Base-by-base conservation (phyloP, 805 yeast genomes). In the Pichia cabralensis region DNA sequence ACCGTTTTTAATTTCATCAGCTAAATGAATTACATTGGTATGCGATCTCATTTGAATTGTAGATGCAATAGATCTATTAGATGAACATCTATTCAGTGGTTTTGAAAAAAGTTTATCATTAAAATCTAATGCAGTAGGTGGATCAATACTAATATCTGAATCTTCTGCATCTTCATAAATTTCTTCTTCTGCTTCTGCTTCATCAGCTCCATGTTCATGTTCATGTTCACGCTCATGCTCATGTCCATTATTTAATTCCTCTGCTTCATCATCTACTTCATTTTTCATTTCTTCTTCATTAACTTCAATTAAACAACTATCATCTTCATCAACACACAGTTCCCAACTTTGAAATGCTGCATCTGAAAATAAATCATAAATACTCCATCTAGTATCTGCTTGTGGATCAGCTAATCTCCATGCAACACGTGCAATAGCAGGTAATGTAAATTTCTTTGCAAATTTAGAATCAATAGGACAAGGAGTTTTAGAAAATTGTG, bases 371-470 rank as follows among this genome's bases (percentile, higher is more conserved):
- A 82, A 58, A 23, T 67, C 68, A 8, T 65, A 65, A 46, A 82
- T 47, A n/a, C 70, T 62, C 50, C 76, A 79, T 40, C 94, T 64
- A 11, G 74, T 62, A 1, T 49, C 49, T 1, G 69, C 61, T 14
- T 71, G 61, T 6, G 85, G 83, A 52, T 81, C 88, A 45, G 79
- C 71, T 34, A 82, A 59, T 51, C 83, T 71, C 88, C 89, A 81
- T 1, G 86, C 86, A 5, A 78, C 74, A 47, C 92, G 65, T 2
- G 86, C 72, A 17, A 79, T 76, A 10, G 77, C 77, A 1, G 69
- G 53, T 28, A 69, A 66, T 22, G 68, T 69, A 54, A 81, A 80
- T 40, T 66, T 74, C 36, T 73, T 67, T 0, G 85, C 86, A 65
- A 73, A 72, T 46, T 71, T 74, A 53, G 74, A 80, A 48, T 82